Evolutionary conservation across 345 rosid genomes (phyloP).

Genomic region (Conringia planisiliqua): DNA sequence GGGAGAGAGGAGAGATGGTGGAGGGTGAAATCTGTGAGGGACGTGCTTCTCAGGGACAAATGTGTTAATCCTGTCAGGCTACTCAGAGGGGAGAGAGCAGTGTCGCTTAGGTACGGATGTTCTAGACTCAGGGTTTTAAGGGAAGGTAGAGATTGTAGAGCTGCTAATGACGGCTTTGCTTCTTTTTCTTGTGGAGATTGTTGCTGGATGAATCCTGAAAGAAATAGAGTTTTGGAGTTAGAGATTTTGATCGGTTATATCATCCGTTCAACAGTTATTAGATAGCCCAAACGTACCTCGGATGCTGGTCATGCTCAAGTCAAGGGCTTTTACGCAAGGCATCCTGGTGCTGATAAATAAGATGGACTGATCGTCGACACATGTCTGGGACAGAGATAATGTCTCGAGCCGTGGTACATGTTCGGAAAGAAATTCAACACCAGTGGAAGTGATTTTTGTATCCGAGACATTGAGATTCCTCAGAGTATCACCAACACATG

Average conservation of each 20-base stretch:
- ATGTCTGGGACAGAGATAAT: constrained; percentile 56
- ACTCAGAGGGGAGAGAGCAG: constrained; percentile 46
- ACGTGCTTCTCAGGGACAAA: constrained; percentile 53
- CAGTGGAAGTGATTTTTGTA: constrained; percentile 69
- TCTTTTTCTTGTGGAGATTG: constrained; percentile 34
- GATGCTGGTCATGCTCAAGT: constrained; percentile 68
- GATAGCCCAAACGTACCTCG: constrained; percentile 44
- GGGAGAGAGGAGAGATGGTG: constrained; percentile 53
- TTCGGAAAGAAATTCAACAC: constrained; percentile 55
- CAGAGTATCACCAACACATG: constrained; percentile 55
- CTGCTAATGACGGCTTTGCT: constrained; percentile 41
- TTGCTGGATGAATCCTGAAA: constrained; percentile 54
- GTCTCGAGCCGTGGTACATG: constrained; percentile 64
- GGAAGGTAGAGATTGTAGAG: constrained; percentile 43
- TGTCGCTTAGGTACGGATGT: constrained; percentile 59
- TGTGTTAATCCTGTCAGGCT: constrained; percentile 47
- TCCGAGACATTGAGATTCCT: constrained; percentile 57
- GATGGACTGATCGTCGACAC: constrained; percentile 57
- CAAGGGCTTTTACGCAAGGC: constrained; percentile 55
- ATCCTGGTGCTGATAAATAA: constrained; percentile 51
- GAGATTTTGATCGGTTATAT: neutral
- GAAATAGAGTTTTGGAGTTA: neutral
- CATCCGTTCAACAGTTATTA: neutral
- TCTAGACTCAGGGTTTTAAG: constrained; percentile 71
- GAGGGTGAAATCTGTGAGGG: constrained; percentile 68